Percentiles rank a stretch among this genome's conserved stretches.
phyloP scores from a whole-genome alignment of 768 basidiomycete species.

The Hebeloma cylindrosporum region DNA sequence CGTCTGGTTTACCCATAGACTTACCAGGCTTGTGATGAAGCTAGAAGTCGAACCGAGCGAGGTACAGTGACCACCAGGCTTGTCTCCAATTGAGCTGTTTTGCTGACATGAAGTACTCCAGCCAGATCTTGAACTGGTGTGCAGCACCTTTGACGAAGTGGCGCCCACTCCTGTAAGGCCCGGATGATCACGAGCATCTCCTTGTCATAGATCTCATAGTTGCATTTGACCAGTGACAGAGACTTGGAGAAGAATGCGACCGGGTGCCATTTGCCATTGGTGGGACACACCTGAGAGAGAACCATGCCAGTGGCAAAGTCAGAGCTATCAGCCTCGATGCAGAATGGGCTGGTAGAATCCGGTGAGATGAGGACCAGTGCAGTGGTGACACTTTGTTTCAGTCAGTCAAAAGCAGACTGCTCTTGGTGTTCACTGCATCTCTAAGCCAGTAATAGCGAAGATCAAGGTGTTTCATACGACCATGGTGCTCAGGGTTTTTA shows the following conservation, averaged over 20 bases:
- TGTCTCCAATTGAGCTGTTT: slow-evolving; percentile 41
- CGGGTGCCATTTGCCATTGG: slow-evolving; percentile 23
- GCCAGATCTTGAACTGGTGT: slow-evolving; percentile 29
- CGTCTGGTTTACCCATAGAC: too few species aligned
- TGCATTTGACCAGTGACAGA: too few species aligned
- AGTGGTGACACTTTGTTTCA: too few species aligned
- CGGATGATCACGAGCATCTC: too few species aligned
- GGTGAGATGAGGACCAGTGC: too few species aligned
- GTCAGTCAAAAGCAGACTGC: too few species aligned
- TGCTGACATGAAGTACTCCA: slow-evolving; percentile 38
- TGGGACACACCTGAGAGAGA: slow-evolving; percentile 29
- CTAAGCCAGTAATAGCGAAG: slow-evolving; percentile 29
- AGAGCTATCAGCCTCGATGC: slow-evolving; percentile 33
- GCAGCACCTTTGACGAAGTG: slow-evolving; percentile 24
- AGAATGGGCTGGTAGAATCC: too few species aligned
- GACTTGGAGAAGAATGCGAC: too few species aligned
- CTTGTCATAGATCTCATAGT: too few species aligned
- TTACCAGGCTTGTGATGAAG: too few species aligned
- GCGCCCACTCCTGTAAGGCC: slow-evolving; percentile 28
- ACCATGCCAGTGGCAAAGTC: slow-evolving; percentile 41
- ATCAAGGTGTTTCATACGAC: slow-evolving; percentile 31
- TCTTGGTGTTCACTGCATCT: slow-evolving; percentile 17
- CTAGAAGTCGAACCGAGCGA: too few species aligned
- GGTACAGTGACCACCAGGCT: too few species aligned
- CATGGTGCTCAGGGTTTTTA: slow-evolving; percentile 25